These are phyloP conservation scores for Chamaenerion angustifolium DNA, from an alignment of 345 rosid genomes.

Conservation along the genomic window DNA sequence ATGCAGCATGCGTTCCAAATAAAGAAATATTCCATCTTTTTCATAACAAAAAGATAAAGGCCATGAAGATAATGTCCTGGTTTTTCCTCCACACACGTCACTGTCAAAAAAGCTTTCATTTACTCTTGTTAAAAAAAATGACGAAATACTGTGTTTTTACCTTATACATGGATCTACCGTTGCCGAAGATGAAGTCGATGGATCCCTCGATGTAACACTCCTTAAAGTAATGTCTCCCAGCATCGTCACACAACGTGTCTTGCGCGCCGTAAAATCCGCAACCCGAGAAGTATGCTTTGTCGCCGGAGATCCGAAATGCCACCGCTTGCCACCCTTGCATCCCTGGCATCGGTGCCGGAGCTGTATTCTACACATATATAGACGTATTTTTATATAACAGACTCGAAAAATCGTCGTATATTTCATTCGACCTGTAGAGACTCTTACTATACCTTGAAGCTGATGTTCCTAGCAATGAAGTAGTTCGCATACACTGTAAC, in stretches of 20 bases:
- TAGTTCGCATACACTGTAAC: slow-evolving; percentile 67
- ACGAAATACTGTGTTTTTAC: slow-evolving; percentile 16
- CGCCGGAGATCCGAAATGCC: slow-evolving; percentile 84
- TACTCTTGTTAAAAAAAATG: not conserved
- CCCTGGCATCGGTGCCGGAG: slow-evolving; percentile 92
- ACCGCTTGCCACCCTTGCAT: slow-evolving; percentile 94
- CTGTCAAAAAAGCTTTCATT: slow-evolving; percentile 4
- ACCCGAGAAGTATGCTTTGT: slow-evolving; percentile 77
- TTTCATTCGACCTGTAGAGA: too few relatives aligned
- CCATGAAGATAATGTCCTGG: too few relatives aligned
- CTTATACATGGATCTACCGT: slow-evolving; percentile 88
- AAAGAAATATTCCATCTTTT: too few relatives aligned
- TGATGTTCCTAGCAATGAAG: slow-evolving; percentile 82
- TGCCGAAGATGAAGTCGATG: slow-evolving; percentile 89
- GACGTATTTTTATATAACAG: too few relatives aligned
- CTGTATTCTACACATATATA: slow-evolving; percentile 43
- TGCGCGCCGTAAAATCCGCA: slow-evolving; percentile 94
- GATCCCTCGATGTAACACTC: slow-evolving; percentile 91
- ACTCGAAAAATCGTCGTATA: not conserved
- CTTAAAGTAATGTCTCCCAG: slow-evolving; percentile 87
- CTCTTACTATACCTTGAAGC: slow-evolving; percentile 99
- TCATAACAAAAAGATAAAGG: too few relatives aligned
- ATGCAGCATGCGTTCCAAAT: too few relatives aligned
- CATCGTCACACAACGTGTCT: slow-evolving; percentile 86
- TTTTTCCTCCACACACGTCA: not conserved